These are phyloP conservation scores for Suillus brevipes DNA, from an alignment of 768 basidiomycete species.

Conservation along the genomic window DNA sequence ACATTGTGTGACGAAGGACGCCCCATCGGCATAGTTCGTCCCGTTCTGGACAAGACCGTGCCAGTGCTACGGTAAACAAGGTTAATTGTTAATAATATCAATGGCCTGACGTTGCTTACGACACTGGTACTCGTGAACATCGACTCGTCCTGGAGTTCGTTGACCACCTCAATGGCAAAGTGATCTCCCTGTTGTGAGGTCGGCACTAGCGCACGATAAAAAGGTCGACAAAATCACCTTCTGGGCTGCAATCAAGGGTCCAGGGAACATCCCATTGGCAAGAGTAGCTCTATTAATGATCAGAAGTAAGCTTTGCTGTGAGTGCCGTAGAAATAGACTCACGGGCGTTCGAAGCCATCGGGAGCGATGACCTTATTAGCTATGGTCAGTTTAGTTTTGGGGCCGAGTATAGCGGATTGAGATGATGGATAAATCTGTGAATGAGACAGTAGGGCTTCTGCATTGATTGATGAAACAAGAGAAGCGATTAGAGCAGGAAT, in stretches of 20 bases:
- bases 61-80: conserved; percentile 16
- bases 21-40: conserved; percentile 29
- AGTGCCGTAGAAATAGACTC: conserved; percentile 14
- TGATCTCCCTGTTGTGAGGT: conserved; percentile 32
- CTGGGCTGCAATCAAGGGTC: conserved; percentile 41
- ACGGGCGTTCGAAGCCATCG: conserved; percentile 47
- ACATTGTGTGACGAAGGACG: conserved; percentile 40
- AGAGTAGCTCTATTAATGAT: conserved; percentile 38
- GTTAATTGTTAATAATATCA: background rate
- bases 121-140: conserved; percentile 54
- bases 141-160: conserved; percentile 42
- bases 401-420: conserved; percentile 18
- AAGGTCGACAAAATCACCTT: conserved; percentile 29
- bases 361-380: conserved; percentile 43
- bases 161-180: conserved; percentile 46
- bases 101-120: conserved; percentile 32
- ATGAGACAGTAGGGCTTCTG: conserved; percentile 21
- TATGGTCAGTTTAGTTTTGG: conserved; percentile 32
- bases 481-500: conserved; percentile 10
- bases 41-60: conserved; percentile 29
- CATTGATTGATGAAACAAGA: conserved; percentile 11
- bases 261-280: conserved; percentile 45
- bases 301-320: background rate
- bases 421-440: conserved; percentile 10
- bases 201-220: background rate